phyloP scores from a whole-genome alignment of 768 basidiomycete species.

The Mycena filopes region DNA sequence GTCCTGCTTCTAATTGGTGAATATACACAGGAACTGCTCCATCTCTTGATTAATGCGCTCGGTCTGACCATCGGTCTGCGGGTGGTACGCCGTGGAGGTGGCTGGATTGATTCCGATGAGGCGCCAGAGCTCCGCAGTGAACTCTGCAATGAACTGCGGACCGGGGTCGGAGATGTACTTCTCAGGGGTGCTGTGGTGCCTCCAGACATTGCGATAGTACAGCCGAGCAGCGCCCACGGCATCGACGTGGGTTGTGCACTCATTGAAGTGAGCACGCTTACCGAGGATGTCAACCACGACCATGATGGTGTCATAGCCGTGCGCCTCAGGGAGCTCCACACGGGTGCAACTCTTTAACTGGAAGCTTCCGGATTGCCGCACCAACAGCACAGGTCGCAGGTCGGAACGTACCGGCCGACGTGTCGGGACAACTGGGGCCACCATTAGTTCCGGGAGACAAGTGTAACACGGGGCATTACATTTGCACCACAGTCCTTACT shows the following conservation, averaged over 20 bases:
- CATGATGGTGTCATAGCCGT: not conserved
- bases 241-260: not conserved
- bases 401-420: conserved; percentile 32
- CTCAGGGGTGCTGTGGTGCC: not conserved
- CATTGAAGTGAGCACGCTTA: not conserved
- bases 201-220: not conserved
- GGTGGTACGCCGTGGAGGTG: not conserved
- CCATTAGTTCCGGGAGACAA: conserved; percentile 36
- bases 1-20: conserved; percentile 32
- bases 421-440: conserved; percentile 38
- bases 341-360: not conserved
- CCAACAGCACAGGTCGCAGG: conserved; percentile 4
- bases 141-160: not conserved
- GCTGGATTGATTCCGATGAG: not conserved
- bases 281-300: not conserved
- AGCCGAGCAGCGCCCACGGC: not conserved
- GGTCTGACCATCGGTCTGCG: conserved; percentile 48
- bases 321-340: not conserved
- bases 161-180: not conserved
- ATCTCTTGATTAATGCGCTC: conserved; percentile 45
- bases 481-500: too few relatives aligned
- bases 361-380: conserved; percentile 2
- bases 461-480: too few relatives aligned
- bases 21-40: conserved; percentile 41
- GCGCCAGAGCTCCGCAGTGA: not conserved